Conservation (phyloP, 1,139 yeast genomes). For the Lodderomyces beijingensis region DNA sequence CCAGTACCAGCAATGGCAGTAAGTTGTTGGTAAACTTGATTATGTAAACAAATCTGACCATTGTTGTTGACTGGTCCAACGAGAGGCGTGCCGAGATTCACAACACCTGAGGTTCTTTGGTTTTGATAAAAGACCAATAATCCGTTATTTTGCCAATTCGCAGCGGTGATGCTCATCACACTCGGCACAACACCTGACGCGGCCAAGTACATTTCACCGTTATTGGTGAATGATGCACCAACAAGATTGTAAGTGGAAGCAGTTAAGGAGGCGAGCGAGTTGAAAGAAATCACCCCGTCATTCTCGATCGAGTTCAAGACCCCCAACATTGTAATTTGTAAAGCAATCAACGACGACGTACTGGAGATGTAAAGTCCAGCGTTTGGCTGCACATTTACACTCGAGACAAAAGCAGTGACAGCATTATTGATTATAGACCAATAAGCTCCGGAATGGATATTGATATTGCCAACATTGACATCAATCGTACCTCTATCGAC, state of each 20-base stretch:
- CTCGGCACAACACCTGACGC: conserved; percentile 20
- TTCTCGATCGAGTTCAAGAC: conserved; percentile 16
- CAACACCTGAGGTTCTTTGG: conserved; percentile 16
- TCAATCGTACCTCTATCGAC: conserved; percentile 17
- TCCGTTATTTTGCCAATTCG: conserved; percentile 25
- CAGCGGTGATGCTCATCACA: conserved; percentile 18
- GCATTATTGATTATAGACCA: conserved; percentile 33
- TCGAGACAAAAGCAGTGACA: conserved; percentile 20
- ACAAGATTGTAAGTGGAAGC: conserved; percentile 19
- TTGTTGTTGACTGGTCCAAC: conserved; percentile 20
- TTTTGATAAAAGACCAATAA: conserved; percentile 21
- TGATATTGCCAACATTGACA: conserved; percentile 20
- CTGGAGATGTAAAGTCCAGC: conserved; percentile 21
- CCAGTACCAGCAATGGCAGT: conserved; percentile 25
- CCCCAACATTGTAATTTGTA: conserved; percentile 13
- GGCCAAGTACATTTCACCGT: conserved; percentile 27
- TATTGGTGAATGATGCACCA: conserved; percentile 21
- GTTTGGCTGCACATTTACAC: conserved; percentile 15
- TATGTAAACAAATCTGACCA: conserved; percentile 28
- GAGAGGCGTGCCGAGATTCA: conserved; percentile 18
- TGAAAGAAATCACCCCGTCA: conserved; percentile 22
- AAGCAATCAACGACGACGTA: conserved; percentile 8
- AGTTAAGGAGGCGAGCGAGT: conserved; percentile 16
- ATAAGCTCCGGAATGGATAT: conserved; percentile 24
- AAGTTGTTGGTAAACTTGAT: conserved; percentile 22